phyloP scores from a whole-genome alignment of 2,329 filamentous ascomycete genomes.

The Metarhizium rileyi region DNA sequence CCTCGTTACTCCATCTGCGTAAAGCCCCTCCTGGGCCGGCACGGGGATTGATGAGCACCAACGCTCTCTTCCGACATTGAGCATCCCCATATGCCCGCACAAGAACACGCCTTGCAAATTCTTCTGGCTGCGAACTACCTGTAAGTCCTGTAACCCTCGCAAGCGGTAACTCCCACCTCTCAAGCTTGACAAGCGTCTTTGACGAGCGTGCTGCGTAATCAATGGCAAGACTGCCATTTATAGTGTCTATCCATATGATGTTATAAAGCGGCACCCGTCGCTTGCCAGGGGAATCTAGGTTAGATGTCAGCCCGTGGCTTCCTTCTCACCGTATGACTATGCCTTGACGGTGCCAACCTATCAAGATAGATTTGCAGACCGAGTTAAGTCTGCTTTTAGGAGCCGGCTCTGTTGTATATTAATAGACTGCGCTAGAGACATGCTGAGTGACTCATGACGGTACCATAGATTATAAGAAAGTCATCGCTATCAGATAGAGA shows the following conservation, averaged over 20 bases:
- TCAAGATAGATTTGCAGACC: conserved; percentile 6
- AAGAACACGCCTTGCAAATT: conserved; percentile 59
- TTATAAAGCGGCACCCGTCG: conserved; percentile 65
- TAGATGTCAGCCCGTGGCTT: conserved; percentile 4
- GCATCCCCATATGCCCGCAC: conserved; percentile 60
- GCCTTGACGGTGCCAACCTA: conserved; percentile 3
- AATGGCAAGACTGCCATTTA: conserved; percentile 53
- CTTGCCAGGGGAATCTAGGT: conserved; percentile 15
- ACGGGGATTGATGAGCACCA: conserved; percentile 84
- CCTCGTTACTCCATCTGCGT: conserved; percentile 63
- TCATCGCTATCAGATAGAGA: conserved; percentile 18
- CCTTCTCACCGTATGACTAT: not conserved
- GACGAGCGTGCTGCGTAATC: conserved; percentile 57
- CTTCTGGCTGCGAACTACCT: conserved; percentile 31
- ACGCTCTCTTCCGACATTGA: conserved; percentile 65
- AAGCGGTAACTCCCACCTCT: conserved; percentile 47
- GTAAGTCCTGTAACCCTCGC: conserved; percentile 8
- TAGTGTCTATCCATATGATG: conserved; percentile 69
- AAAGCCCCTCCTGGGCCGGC: conserved; percentile 71
- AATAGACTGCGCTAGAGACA: not conserved
- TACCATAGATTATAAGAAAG: conserved; percentile 25
- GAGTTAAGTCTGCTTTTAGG: conserved; percentile 5
- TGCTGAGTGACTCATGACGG: conserved; percentile 1
- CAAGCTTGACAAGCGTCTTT: conserved; percentile 50
- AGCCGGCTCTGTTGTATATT: conserved; percentile 4